Percentiles rank a stretch among this genome's conserved stretches.
Evolutionary conservation across 2,329 filamentous ascomycete species (phyloP).

Genomic region (Cladobotryum protrusum): DNA sequence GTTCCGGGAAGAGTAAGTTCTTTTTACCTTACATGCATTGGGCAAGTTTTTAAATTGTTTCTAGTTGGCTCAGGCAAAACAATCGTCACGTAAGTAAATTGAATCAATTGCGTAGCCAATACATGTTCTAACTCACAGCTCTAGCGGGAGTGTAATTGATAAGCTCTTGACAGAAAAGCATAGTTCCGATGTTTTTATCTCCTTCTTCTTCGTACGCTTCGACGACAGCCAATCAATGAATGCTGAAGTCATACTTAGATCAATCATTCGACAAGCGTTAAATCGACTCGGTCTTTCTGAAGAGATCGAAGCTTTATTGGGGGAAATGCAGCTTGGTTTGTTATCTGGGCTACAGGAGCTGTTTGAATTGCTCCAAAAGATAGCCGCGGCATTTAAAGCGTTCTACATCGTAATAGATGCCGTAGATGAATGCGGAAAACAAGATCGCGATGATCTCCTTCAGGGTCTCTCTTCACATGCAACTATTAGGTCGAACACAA

Average conservation of each 20-base stretch:
- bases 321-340: too few relatives aligned
- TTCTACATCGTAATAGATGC: conserved; percentile 28
- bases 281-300: too few relatives aligned
- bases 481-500: conserved; percentile 2
- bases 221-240: conserved; percentile 11
- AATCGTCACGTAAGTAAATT: conserved; percentile 11
- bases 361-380: too few relatives aligned
- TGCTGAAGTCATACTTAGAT: conserved; percentile 14
- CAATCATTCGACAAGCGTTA: conserved; percentile 11
- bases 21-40: too few relatives aligned
- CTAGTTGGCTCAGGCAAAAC: conserved; percentile 23
- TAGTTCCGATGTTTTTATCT: background rate
- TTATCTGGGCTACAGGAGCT: too few relatives aligned
- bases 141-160: conserved; percentile 13
- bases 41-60: background rate
- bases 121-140: too few relatives aligned
- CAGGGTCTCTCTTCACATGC: background rate
- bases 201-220: conserved; percentile 14
- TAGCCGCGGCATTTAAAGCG: background rate
- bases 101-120: background rate
- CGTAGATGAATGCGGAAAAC: conserved; percentile 26
- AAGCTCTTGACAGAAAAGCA: conserved; percentile 7
- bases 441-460: conserved; percentile 15
- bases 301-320: too few relatives aligned
- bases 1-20: conserved; percentile 25